phyloP scores from a whole-genome alignment of 768 basidiomycete species.

The Termitomyces bulborhizus region DNA sequence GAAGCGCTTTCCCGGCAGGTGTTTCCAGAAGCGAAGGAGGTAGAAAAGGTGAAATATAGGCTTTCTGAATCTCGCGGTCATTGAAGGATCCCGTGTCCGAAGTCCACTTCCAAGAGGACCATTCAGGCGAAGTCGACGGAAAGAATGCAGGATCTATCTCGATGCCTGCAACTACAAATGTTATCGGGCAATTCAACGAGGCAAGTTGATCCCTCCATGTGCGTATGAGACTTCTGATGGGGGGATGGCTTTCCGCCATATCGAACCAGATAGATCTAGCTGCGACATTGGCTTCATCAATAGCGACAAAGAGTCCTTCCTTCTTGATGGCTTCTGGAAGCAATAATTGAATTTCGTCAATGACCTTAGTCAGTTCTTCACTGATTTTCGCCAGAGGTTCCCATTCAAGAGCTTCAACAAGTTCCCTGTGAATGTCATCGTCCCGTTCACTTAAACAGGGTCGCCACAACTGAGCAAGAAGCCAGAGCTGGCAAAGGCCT shows the following conservation, averaged over 20 bases:
- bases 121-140: neutral
- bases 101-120: conserved; percentile 1
- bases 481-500: neutral
- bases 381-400: neutral
- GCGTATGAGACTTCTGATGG: neutral
- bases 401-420: neutral
- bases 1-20: neutral
- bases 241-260: neutral
- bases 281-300: neutral
- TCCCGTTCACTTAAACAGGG: neutral
- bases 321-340: neutral
- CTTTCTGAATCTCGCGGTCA: neutral
- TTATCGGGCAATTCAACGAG: neutral
- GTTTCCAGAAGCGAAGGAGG: neutral
- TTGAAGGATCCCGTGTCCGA: neutral
- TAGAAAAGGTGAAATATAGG: neutral
- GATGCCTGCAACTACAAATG: conserved; percentile 1
- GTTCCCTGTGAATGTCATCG: neutral
- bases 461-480: neutral
- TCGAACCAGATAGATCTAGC: neutral
- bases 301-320: neutral
- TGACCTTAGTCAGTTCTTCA: neutral
- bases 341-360: neutral
- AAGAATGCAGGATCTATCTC: neutral
- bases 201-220: neutral